A percentile compares a stretch with the other conserved stretches of the same genome.
Evolutionary conservation across 2,329 filamentous ascomycete species (phyloP).

Genomic region (Hypoxylon sp.): DNA sequence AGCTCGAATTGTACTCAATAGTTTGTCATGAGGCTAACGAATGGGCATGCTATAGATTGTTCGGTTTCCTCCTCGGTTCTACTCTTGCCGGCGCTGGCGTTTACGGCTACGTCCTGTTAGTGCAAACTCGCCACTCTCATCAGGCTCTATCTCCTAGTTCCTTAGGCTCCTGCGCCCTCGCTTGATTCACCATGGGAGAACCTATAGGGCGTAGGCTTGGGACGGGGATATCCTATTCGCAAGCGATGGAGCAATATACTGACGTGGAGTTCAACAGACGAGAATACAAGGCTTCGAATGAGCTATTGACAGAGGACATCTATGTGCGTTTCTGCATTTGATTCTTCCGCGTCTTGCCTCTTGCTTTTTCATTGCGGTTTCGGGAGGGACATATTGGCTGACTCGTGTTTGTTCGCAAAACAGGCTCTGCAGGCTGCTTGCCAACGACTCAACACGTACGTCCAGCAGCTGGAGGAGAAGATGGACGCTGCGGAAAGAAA

Average conservation of each 20-base stretch:
- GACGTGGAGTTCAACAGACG: constrained; percentile 59
- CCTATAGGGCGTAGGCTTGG: neutral
- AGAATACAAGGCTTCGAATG: constrained; percentile 94
- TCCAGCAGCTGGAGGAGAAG: constrained; percentile 85
- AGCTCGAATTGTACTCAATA: neutral
- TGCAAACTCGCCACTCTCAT: constrained; percentile 19
- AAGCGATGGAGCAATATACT: constrained; percentile 31
- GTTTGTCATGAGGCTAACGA: constrained; percentile 2
- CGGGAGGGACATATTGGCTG: constrained; percentile 34
- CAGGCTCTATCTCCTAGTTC: neutral
- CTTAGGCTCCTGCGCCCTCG: neutral
- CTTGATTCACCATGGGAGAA: neutral
- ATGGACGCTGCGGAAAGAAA: constrained; percentile 75
- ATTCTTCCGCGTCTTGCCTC: constrained; percentile 49
- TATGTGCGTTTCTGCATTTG: constrained; percentile 78
- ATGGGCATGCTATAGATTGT: constrained; percentile 70
- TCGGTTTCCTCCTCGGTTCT: constrained; percentile 91
- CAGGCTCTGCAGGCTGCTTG: constrained; percentile 91
- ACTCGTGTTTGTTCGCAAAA: constrained; percentile 41
- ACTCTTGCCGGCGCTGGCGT: constrained; percentile 83
- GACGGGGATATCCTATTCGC: neutral
- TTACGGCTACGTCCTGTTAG: constrained; percentile 86
- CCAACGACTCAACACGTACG: constrained; percentile 86
- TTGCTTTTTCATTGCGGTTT: constrained; percentile 33
- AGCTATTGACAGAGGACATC: constrained; percentile 94